These are phyloP conservation scores for Flaveria linearis DNA, from an alignment of 129 eudicot genomes.

Conservation along the genomic window DNA sequence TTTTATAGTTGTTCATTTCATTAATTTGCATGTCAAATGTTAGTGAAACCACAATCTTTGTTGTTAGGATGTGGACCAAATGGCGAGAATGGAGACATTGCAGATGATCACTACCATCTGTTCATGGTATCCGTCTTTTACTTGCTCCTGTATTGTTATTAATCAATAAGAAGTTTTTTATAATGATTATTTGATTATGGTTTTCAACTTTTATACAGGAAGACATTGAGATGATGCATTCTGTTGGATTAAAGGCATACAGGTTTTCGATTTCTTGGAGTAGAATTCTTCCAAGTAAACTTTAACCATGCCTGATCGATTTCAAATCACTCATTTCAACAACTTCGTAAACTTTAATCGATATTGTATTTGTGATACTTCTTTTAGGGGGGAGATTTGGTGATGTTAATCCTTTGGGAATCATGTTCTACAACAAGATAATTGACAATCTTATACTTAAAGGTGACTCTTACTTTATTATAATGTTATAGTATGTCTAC, in stretches of 20 bases:
- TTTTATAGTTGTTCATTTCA: not conserved
- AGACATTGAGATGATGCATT: slow-evolving; percentile 57
- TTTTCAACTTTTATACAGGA: slow-evolving; percentile 32
- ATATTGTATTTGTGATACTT: not conserved
- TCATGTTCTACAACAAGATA: slow-evolving; percentile 53
- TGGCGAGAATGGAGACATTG: slow-evolving; percentile 57
- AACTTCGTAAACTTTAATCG: not conserved
- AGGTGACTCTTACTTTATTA: slow-evolving; percentile 37
- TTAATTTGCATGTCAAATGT: not conserved
- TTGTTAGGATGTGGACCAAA: slow-evolving; percentile 34
- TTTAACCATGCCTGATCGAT: not conserved
- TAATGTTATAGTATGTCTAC: not conserved
- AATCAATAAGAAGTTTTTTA: not conserved
- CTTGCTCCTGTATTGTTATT: too few species aligned
- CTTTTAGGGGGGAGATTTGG: slow-evolving; percentile 66
- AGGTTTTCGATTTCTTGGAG: slow-evolving; percentile 68
- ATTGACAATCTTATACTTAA: slow-evolving; percentile 50
- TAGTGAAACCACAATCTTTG: not conserved
- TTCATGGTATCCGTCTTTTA: slow-evolving; percentile 45
- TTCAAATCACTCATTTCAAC: not conserved
- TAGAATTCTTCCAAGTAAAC: slow-evolving; percentile 60
- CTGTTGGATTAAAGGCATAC: slow-evolving; percentile 61
- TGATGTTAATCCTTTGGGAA: slow-evolving; percentile 53
- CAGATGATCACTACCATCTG: slow-evolving; percentile 73
- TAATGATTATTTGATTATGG: not conserved